Percentiles rank a stretch among this genome's conserved stretches.
Conservation (phyloP, 192 early-diverging fungal species). For the Geranomyces variabilis region DNA sequence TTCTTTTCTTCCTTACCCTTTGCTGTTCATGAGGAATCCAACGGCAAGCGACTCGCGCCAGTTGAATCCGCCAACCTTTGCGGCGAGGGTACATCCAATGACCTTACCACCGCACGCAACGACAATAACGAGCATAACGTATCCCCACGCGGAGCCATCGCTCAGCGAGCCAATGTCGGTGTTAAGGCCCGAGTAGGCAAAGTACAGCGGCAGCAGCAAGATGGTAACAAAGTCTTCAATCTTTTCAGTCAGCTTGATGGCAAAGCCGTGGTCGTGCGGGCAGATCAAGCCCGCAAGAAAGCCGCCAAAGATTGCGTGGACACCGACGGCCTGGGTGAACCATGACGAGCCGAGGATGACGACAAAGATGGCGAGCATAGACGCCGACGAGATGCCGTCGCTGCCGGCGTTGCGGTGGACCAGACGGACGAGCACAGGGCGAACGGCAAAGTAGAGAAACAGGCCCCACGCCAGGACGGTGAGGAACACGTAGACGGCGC, state of each 20-base stretch:
- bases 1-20: conserved; percentile 64
- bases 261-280: conserved; percentile 87
- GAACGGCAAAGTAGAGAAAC: conserved; percentile 68
- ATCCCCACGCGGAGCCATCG: conserved; percentile 73
- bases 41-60: conserved; percentile 85
- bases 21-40: conserved; percentile 94
- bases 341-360: conserved; percentile 74
- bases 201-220: conserved; percentile 90
- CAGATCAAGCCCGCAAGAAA: conserved; percentile 86
- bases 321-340: conserved; percentile 84
- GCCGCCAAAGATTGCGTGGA: conserved; percentile 93
- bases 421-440: conserved; percentile 62
- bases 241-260: conserved; percentile 85
- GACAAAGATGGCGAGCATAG: conserved; percentile 75
- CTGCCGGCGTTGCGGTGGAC: conserved; percentile 25
- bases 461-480: conserved; percentile 68
- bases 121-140: conserved; percentile 73
- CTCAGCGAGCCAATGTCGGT: conserved; percentile 78
- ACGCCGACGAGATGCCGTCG: conserved; percentile 46
- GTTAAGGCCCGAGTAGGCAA: conserved; percentile 90
- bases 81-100: conserved; percentile 73
- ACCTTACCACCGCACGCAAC: conserved; percentile 87
- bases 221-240: conserved; percentile 89
- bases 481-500: conserved; percentile 83
- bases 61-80: conserved; percentile 67